Conservation (phyloP, 83 land plant species). For the Diphasiastrum complanatum region DNA sequence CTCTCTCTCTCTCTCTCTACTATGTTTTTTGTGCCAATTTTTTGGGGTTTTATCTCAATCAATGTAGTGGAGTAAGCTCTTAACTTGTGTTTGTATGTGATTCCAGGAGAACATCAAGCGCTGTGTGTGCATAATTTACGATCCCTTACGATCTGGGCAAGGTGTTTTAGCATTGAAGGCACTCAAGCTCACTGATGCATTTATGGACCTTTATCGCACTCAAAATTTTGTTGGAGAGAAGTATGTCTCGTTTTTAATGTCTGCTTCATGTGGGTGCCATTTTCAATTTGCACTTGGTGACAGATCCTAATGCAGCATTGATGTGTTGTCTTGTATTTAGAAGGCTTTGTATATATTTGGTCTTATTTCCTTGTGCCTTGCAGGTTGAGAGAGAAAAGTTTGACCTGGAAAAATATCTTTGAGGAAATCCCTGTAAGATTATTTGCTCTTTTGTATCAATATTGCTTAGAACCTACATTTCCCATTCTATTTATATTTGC, state of each 20-base stretch:
- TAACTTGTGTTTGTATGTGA: neutral
- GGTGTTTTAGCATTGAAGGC: conserved; percentile 93
- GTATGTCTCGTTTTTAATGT: conserved; percentile 34
- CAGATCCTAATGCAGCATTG: too few species aligned
- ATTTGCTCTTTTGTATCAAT: too few species aligned
- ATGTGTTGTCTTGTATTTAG: neutral
- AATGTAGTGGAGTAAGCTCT: too few species aligned
- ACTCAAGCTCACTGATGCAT: conserved; percentile 76
- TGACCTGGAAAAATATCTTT: conserved; percentile 89
- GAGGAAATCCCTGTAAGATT: conserved; percentile 87
- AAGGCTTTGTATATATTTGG: neutral
- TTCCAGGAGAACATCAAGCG: conserved; percentile 83
- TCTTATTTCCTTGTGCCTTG: conserved; percentile 1
- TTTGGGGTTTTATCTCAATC: neutral
- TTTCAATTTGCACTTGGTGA: neutral
- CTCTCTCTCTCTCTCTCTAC: too few species aligned
- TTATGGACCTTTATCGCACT: conserved; percentile 82
- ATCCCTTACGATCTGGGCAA: conserved; percentile 80
- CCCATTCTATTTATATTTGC: neutral
- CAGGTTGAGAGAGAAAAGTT: conserved; percentile 87
- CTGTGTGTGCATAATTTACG: conserved; percentile 95
- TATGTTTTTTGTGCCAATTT: neutral
- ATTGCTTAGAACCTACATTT: too few species aligned
- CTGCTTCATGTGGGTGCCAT: too few species aligned
- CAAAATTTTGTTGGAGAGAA: conserved; percentile 84